Base-by-base conservation (phyloP, 306 rosid genomes). In the Crotalaria pallida region DNA sequence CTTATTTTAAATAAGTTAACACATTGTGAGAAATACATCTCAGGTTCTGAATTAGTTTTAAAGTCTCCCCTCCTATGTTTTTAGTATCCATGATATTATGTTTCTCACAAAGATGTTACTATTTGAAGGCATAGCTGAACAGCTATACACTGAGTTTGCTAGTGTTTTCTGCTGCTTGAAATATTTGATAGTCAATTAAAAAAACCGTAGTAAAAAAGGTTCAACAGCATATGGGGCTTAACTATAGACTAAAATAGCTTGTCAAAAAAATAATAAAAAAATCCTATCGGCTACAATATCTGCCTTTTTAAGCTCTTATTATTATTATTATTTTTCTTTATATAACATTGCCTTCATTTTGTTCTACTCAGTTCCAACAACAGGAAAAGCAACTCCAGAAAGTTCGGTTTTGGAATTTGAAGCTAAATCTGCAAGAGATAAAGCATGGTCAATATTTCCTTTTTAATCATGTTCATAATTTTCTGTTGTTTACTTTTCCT, bases 341-440 rank as follows among this genome's bases (percentile, higher is more conserved):
- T 70, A 21, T 49, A 23, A 23, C 49, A 45, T 66, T 57, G 47
- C 38, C 52, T 58, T 78, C 51, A 27, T 79, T 70, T 74, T 81
- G 64, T 77, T 70, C 70, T 67, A 56, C 67, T 61, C 87, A 90
- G 89, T 79, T 81, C 77, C 86, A 69, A 82, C 84, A 13, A 17
- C 85, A 31, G 91, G 79, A 71, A 91, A 83, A 81, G 80, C 73
- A 75, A 51, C 87, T 75, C 58, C 92, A 36, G 97, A 95, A 73
- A 87, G 74, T 83, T 76, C 89, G 7, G 77, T 78, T 17, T 77
- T 85, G 84, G 99, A 95, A 80, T 91, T 89, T 50, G 99, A 95
- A 88, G 99, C 99, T 58, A 95, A 91, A 84, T 95, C 99, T 63
- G 92, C 89, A 69, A 89, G 99, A 78, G 99, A 95, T 83, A 96